Base-by-base conservation (phyloP, 139 green algal genomes). In the Picochlorum sp. region DNA sequence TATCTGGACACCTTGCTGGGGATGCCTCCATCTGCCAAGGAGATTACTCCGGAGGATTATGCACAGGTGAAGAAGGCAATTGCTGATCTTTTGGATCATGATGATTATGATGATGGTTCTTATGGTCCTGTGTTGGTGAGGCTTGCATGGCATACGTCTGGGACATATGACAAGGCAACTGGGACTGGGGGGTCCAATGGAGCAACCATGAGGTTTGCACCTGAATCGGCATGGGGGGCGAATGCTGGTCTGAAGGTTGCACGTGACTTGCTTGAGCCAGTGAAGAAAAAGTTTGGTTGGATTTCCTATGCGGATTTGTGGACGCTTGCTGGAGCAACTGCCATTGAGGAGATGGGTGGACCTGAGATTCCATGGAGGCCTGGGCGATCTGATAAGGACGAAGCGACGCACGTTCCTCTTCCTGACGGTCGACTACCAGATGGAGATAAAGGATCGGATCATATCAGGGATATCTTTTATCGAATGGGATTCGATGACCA, bases 391-490 rank as follows among this genome's bases (percentile, higher is more conserved):
- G 89, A 95, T 76, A 66, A 73, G 47, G 30, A 69, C 6, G 59
- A 74, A 23, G 59, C 60, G 57, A 49, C 45, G 31, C 34, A 51
- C 16, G 87, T 81, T 66, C 62, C 80, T 6, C 65, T 70, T 24
- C 86, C 87, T 2, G 84, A 96, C 49, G 86, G 87, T 52, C 78
- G 86, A 21, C 76, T 96, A 69, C 89, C 89, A 13, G 85, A 93
- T 65, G 89, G 76, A 3, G 61, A 65, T 49, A 76, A 87, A 72
- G 77, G 77, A 15, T 67, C 77, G 2, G 63, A 72, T 6, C 86
- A 96, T 77, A 50, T 97, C 20, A 73, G 88, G 9, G 83, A 91
- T 57, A 69, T 96, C 49, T 97, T 97, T 71, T 81, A 87, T 41
- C 63, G 90, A 50, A 97, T 97, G 90, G 88, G 86, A 16, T 78